phyloP scores from a whole-genome alignment of 2,329 filamentous ascomycete genomes.

The Alternaria conjuncta region DNA sequence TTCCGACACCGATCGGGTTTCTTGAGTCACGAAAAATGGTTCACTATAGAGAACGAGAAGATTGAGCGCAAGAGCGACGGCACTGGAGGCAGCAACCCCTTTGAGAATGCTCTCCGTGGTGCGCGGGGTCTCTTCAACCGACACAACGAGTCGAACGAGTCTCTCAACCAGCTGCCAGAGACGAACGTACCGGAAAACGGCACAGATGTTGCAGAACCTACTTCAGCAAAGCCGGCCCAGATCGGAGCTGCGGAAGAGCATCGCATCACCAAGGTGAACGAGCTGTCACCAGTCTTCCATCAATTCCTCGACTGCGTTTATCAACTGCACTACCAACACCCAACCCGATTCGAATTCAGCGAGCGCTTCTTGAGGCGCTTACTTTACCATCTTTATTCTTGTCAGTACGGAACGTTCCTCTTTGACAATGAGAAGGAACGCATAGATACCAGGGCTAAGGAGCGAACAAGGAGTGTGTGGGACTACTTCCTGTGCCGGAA shows the following conservation, averaged over 20 bases:
- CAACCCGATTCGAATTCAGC: conserved; percentile 92
- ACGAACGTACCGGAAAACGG: conserved; percentile 59
- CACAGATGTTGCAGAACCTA: conserved; percentile 55
- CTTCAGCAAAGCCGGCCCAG: conserved; percentile 41
- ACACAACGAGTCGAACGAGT: conserved; percentile 70
- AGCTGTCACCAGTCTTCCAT: conserved; percentile 95
- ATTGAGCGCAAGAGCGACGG: conserved; percentile 58
- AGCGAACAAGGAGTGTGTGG: conserved; percentile 88
- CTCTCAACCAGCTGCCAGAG: conserved; percentile 60
- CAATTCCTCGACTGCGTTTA: conserved; percentile 96
- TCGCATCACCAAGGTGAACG: conserved; percentile 80
- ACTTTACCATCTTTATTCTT: conserved; percentile 92
- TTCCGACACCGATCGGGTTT: conserved; percentile 91
- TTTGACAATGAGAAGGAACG: conserved; percentile 95
- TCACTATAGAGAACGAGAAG: conserved; percentile 81
- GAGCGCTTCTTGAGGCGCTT: conserved; percentile 89
- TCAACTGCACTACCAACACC: conserved; percentile 84
- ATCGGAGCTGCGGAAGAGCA: conserved; percentile 59
- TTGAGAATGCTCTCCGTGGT: conserved; percentile 84
- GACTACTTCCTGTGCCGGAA: conserved; percentile 88
- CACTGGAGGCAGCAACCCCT: conserved; percentile 68
- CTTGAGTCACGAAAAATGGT: conserved; percentile 92
- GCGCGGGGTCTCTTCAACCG: conserved; percentile 92
- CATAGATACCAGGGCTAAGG: conserved; percentile 69
- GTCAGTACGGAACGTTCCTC: conserved; percentile 95